A percentile compares a stretch with the other conserved stretches of the same genome.
Conservation (phyloP, 805 yeast genomes). For the Wickerhamiella australiensis region DNA sequence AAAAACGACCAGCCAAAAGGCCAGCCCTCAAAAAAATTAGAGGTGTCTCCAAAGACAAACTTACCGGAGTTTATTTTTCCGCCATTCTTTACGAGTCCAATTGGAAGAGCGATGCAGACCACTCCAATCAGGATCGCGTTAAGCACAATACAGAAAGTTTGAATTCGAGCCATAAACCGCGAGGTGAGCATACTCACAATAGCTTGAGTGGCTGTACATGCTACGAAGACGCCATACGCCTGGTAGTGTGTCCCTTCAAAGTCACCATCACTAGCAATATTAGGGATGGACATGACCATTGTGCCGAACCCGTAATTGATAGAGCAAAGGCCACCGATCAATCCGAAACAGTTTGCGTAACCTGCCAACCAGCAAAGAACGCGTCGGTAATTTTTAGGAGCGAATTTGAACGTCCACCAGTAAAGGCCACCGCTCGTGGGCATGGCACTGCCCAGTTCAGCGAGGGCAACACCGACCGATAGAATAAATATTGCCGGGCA, state of each 20-base stretch:
- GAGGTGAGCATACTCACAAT: slow-evolving; percentile 46
- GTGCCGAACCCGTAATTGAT: slow-evolving; percentile 62
- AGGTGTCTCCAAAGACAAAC: slow-evolving; percentile 44
- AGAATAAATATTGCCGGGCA: slow-evolving; percentile 45
- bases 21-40: slow-evolving; percentile 41
- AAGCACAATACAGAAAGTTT: slow-evolving; percentile 43
- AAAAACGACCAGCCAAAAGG: slow-evolving; percentile 46
- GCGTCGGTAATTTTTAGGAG: slow-evolving; percentile 42
- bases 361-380: slow-evolving; percentile 55
- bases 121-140: slow-evolving; percentile 43
- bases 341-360: slow-evolving; percentile 52
- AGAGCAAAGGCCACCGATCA: slow-evolving; percentile 54
- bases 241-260: slow-evolving; percentile 41
- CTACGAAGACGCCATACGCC: slow-evolving; percentile 55
- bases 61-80: slow-evolving; percentile 36
- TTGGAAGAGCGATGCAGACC: slow-evolving; percentile 52
- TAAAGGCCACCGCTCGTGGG: slow-evolving; percentile 71
- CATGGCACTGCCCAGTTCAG: slow-evolving; percentile 54
- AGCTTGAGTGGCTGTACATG: slow-evolving; percentile 42
- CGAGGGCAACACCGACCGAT: slow-evolving; percentile 46
- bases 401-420: slow-evolving; percentile 55
- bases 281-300: slow-evolving; percentile 33
- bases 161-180: slow-evolving; percentile 43
- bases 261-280: slow-evolving; percentile 27
- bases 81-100: slow-evolving; percentile 31